Conservation (phyloP, 83 land plant species). For the Larix sibirica region DNA sequence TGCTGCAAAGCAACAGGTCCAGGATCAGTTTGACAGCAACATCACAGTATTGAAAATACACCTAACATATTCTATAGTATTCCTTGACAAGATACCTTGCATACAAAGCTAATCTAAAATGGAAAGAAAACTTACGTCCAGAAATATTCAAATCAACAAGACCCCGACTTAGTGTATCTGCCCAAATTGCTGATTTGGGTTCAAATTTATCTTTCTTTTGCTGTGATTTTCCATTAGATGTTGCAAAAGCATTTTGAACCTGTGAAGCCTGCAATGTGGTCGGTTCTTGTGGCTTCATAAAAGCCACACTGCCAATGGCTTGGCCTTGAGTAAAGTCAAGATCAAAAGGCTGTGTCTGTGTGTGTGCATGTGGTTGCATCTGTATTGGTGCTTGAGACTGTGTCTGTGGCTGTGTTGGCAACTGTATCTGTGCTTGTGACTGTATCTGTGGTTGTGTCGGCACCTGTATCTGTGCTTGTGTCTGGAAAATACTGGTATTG, state of each 20-base stretch:
- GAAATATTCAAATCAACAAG: constrained; percentile 93
- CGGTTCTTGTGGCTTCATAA: constrained; percentile 2
- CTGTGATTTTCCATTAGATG: constrained; percentile 21
- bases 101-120: background rate
- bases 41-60: background rate
- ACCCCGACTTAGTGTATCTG: constrained; percentile 90
- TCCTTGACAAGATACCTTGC: too few species aligned
- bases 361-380: background rate
- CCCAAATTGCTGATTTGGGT: constrained; percentile 93
- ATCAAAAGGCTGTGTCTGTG: background rate
- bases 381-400: background rate
- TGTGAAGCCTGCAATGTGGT: background rate
- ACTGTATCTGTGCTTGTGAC: background rate
- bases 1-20: constrained; percentile 54
- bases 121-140: constrained; percentile 67
- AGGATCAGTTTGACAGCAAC: background rate
- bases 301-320: background rate
- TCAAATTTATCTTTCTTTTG: constrained; percentile 73
- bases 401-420: background rate
- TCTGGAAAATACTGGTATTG: constrained; percentile 21
- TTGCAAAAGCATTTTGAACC: constrained; percentile 9
- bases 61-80: background rate
- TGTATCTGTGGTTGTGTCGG: background rate
- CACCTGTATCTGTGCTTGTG: background rate
- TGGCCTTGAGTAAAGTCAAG: constrained; percentile 22